A percentile compares a stretch with the other conserved stretches of the same genome.
Conservation (phyloP, 2,329 filamentous ascomycete genomes). For the Aspergillus spinulosporus region DNA sequence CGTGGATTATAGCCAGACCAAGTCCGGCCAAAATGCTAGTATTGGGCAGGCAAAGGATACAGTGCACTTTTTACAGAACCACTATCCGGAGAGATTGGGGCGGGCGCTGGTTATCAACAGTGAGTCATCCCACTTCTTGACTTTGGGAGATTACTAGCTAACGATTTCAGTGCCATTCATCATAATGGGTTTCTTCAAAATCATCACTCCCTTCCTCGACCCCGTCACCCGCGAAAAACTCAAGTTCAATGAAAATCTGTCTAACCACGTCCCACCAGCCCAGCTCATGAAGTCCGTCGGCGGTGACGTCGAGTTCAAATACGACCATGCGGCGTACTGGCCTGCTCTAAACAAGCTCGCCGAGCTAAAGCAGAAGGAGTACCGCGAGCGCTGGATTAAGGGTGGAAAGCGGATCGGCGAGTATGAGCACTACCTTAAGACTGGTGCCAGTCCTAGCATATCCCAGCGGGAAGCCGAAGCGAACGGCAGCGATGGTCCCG, state of each 20-base stretch:
- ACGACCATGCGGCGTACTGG: constrained; percentile 89
- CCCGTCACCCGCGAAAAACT: constrained; percentile 91
- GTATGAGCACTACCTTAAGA: constrained; percentile 81
- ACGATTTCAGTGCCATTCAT: constrained; percentile 73
- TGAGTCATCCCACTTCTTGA: constrained; percentile 45
- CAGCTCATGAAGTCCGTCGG: constrained; percentile 80
- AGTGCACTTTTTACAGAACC: constrained; percentile 87
- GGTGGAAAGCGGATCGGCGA: constrained; percentile 82
- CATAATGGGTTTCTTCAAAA: constrained; percentile 90
- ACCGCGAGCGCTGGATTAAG: constrained; percentile 70
- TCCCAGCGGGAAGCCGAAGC: constrained; percentile 30
- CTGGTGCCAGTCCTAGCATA: constrained; percentile 52
- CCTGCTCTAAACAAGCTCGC: constrained; percentile 75
- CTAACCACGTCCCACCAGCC: constrained; percentile 72
- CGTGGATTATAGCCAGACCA: constrained; percentile 86
- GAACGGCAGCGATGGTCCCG: not conserved
- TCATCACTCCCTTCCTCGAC: constrained; percentile 95
- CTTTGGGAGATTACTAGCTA: not conserved
- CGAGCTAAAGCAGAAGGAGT: constrained; percentile 62
- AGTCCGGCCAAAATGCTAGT: constrained; percentile 72
- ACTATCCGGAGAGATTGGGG: constrained; percentile 91
- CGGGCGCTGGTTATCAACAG: constrained; percentile 86
- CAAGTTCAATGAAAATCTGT: constrained; percentile 94
- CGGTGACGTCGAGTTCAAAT: constrained; percentile 83
- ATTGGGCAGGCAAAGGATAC: constrained; percentile 77